Percentiles rank a stretch among this genome's conserved stretches.
Conservation (phyloP, 129 eudicot genomes). For the Gnaphalium uliginosum region DNA sequence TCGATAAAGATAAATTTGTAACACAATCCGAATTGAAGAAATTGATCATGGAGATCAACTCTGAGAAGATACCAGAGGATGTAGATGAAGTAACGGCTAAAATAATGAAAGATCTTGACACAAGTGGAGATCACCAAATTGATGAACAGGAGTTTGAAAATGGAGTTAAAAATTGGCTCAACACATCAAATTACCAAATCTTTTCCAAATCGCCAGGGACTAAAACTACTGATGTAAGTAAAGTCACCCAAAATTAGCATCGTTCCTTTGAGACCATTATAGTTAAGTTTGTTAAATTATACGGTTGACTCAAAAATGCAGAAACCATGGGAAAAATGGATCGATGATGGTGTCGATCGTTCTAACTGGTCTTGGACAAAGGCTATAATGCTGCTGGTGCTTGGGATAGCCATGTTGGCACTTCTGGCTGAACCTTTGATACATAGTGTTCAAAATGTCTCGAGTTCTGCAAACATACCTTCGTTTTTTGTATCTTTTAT, state of each 20-base stretch:
- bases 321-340: slow-evolving; percentile 48
- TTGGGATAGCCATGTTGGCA: slow-evolving; percentile 58
- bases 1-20: slow-evolving; percentile 47
- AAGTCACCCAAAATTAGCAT: not conserved
- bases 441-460: slow-evolving; percentile 56
- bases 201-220: slow-evolving; percentile 23
- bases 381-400: slow-evolving; percentile 47
- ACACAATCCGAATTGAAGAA: slow-evolving; percentile 52
- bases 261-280: not conserved
- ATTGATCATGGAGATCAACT: slow-evolving; percentile 45
- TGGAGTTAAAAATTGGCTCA: slow-evolving; percentile 54
- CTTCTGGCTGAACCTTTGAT: slow-evolving; percentile 74
- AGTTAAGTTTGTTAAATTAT: not conserved
- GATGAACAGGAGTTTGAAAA: slow-evolving; percentile 54
- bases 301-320: slow-evolving; percentile 19
- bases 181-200: slow-evolving; percentile 24
- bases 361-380: slow-evolving; percentile 51
- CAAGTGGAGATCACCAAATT: slow-evolving; percentile 50
- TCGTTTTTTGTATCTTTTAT: slow-evolving; percentile 66
- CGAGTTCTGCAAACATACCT: slow-evolving; percentile 50
- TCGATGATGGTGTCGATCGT: slow-evolving; percentile 37
- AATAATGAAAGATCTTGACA: slow-evolving; percentile 64
- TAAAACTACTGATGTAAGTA: slow-evolving; percentile 43
- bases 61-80: slow-evolving; percentile 35
- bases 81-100: slow-evolving; percentile 45